Conservation (phyloP, 805 yeast genomes). For the Schizosaccharomyces pombe region DNA sequence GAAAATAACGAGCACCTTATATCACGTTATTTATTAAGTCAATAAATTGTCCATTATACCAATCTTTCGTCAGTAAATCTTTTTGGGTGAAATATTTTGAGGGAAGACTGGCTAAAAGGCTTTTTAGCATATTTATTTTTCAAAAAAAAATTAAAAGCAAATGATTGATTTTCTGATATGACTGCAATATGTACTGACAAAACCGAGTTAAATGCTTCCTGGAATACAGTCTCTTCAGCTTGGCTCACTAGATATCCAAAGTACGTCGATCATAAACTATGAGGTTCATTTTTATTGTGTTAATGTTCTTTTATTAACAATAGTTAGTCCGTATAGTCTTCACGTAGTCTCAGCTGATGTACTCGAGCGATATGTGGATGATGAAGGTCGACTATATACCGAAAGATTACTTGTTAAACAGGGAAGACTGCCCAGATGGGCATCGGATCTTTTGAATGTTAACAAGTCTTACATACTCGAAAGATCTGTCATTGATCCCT, state of each 20-base stretch:
- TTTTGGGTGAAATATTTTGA: too few species aligned
- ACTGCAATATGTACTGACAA: not conserved
- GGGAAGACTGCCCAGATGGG: constrained; percentile 3
- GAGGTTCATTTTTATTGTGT: not conserved
- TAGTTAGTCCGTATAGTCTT: not conserved
- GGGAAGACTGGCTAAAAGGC: too few species aligned
- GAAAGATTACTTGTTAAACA: not conserved
- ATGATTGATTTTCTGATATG: too few species aligned
- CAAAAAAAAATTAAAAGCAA: too few species aligned
- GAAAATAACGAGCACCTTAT: too few species aligned
- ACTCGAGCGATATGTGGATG: constrained; percentile 2
- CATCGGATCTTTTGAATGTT: not conserved
- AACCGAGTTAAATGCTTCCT: not conserved
- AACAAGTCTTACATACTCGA: not conserved
- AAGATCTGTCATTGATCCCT: not conserved
- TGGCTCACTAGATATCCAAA: constrained; percentile 2
- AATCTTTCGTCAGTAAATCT: too few species aligned
- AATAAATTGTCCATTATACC: too few species aligned
- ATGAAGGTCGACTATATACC: not conserved
- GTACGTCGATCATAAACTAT: not conserved
- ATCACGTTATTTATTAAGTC: too few species aligned
- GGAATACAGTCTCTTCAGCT: not conserved
- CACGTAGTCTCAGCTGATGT: not conserved
- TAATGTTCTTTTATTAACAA: not conserved
- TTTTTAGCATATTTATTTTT: too few species aligned